A percentile compares a stretch with the other conserved stretches of the same genome.
These are phyloP conservation scores for Darksidea phi DNA, from an alignment of 495 filamentous ascomycete genomes.

Conservation along the genomic window DNA sequence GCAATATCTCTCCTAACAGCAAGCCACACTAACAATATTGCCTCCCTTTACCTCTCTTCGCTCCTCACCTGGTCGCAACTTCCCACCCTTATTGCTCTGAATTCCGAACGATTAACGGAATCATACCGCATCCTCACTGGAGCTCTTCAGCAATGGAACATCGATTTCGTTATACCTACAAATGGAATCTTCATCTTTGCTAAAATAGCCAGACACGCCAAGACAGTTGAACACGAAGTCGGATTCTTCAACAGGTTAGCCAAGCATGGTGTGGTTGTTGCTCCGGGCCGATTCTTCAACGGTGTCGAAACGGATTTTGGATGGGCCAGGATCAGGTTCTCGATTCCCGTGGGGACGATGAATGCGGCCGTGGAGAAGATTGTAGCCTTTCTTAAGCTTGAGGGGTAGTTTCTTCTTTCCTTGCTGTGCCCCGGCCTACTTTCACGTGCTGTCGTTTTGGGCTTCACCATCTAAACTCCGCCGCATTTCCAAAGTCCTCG, in stretches of 20 bases:
- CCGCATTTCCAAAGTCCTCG: no score
- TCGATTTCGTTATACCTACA: slow-evolving; percentile 23
- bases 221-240: slow-evolving; percentile 18
- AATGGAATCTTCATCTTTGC: slow-evolving; percentile 29
- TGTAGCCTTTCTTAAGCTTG: slow-evolving; percentile 5
- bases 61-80: slow-evolving; percentile 27
- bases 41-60: slow-evolving; percentile 12
- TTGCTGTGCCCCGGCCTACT: neutral
- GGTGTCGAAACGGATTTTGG: slow-evolving; percentile 27
- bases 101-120: slow-evolving; percentile 23
- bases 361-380: slow-evolving; percentile 8
- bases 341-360: slow-evolving; percentile 6
- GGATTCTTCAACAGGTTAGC: slow-evolving; percentile 23
- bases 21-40: slow-evolving; percentile 10
- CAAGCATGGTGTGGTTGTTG: slow-evolving; percentile 16
- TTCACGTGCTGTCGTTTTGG: no score
- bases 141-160: slow-evolving; percentile 15
- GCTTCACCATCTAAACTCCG: no score
- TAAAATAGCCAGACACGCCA: slow-evolving; percentile 20
- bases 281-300: slow-evolving; percentile 22
- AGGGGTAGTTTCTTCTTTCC: neutral
- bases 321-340: slow-evolving; percentile 26
- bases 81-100: slow-evolving; percentile 20
- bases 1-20: slow-evolving; percentile 16
- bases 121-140: slow-evolving; percentile 19